Evolutionary conservation across 345 rosid species (phyloP).

Genomic region (Hibiscus trionum): DNA sequence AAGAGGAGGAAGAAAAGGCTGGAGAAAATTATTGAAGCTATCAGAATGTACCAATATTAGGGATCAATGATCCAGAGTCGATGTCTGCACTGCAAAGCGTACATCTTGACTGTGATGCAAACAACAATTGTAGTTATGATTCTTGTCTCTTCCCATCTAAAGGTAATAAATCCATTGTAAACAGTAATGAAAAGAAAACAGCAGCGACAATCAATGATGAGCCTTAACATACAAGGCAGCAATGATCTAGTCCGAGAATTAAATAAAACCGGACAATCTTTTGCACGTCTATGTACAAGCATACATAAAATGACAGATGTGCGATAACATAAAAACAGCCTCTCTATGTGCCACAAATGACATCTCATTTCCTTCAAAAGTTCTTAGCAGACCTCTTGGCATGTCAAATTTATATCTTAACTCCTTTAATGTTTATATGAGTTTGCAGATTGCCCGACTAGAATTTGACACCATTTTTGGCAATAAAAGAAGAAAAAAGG

Average conservation of each 20-base stretch:
- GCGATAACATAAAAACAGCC: neutral
- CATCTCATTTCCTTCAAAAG: neutral
- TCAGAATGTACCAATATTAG: conserved; percentile 64
- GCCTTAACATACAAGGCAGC: neutral
- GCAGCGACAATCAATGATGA: neutral
- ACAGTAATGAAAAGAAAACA: conserved; percentile 1
- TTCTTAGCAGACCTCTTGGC: neutral
- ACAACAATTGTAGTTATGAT: conserved; percentile 30
- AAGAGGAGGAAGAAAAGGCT: conserved; percentile 3
- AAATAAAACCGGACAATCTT: neutral
- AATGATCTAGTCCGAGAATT: neutral
- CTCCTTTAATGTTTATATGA: neutral
- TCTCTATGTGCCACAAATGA: neutral
- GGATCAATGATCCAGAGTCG: conserved; percentile 58
- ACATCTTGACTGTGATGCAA: conserved; percentile 81
- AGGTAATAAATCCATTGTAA: conserved; percentile 3
- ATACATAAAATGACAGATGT: neutral
- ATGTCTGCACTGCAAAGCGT: conserved; percentile 77
- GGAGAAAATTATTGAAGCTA: neutral
- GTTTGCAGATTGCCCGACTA: neutral
- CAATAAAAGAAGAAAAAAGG: neutral
- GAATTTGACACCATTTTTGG: neutral
- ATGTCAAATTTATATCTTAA: neutral
- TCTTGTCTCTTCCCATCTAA: conserved; percentile 21
- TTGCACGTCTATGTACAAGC: neutral